phyloP scores from a whole-genome alignment of 371 early-diverging fungal species.

The Mucor lusitanicus region DNA sequence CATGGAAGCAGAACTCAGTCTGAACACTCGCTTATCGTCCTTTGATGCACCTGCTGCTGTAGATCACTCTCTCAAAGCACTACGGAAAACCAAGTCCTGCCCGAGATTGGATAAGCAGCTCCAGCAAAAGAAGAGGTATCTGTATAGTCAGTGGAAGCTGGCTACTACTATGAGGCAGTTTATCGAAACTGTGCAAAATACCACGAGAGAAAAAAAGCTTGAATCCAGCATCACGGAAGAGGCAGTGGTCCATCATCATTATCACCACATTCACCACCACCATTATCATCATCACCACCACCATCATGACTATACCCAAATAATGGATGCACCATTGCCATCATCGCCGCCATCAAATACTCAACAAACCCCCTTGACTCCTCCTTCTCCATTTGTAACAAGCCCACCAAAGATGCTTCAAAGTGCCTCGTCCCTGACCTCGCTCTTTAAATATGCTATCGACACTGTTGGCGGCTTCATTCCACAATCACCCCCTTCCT shows the following conservation, averaged over 20 bases:
- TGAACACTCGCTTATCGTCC: conserved; percentile 3
- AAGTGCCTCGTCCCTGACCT: conserved; percentile 1
- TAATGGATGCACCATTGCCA: not conserved
- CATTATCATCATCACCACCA: conserved; percentile 3
- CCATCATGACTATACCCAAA: not conserved
- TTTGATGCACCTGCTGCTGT: not conserved
- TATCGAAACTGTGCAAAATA: conserved; percentile 10
- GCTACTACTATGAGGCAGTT: conserved; percentile 17
- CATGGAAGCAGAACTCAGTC: conserved; percentile 19
- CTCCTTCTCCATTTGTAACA: not conserved
- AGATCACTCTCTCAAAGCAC: not conserved
- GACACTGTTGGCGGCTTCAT: not conserved
- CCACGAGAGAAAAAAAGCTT: not conserved
- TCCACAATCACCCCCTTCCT: not conserved
- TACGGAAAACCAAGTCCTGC: not conserved
- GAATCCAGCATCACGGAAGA: not conserved
- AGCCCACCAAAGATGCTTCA: not conserved
- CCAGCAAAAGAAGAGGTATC: conserved; percentile 18
- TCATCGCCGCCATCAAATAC: not conserved
- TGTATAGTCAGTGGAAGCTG: conserved; percentile 19
- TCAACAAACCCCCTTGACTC: not conserved
- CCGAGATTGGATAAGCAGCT: not conserved
- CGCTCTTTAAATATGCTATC: conserved; percentile 12
- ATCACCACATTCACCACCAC: conserved; percentile 3
- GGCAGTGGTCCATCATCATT: not conserved